Evolutionary conservation across 1,139 yeast species (phyloP).

Genomic region (Debaryomyces coudertii): DNA sequence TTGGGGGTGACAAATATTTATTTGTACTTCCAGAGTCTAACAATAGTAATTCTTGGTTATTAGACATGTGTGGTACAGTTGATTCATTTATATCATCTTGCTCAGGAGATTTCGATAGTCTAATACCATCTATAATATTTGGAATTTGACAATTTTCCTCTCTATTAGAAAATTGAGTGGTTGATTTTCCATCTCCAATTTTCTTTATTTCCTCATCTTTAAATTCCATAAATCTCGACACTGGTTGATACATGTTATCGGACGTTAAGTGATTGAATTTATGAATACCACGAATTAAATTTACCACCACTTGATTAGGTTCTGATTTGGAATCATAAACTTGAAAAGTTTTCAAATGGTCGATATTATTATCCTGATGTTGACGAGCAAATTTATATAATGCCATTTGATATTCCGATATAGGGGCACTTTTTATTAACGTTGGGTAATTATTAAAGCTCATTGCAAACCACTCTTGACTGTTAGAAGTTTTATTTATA

Average conservation of each 20-base stretch:
- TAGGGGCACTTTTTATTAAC: constrained; percentile 76
- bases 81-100: constrained; percentile 12
- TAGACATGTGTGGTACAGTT: constrained; percentile 4
- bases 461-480: constrained; percentile 83
- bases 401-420: constrained; percentile 56
- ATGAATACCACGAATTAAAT: constrained; percentile 57
- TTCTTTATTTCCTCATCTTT: constrained; percentile 20
- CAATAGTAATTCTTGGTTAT: constrained; percentile 18
- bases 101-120: constrained; percentile 26
- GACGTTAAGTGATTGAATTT: constrained; percentile 36
- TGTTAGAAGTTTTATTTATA: constrained; percentile 63
- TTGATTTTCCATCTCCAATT: constrained; percentile 34
- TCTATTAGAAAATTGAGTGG: neutral
- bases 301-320: constrained; percentile 26
- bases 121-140: constrained; percentile 43
- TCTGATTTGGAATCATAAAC: constrained; percentile 16
- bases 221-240: constrained; percentile 29
- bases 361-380: constrained; percentile 11
- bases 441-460: constrained; percentile 79
- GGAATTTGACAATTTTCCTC: constrained; percentile 19
- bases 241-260: constrained; percentile 42
- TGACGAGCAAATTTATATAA: constrained; percentile 29
- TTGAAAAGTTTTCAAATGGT: constrained; percentile 23
- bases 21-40: constrained; percentile 15
- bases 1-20: constrained; percentile 11